Evolutionary conservation across 2,329 filamentous ascomycete species (phyloP).

Genomic region (Dryadomyces sulphureus): DNA sequence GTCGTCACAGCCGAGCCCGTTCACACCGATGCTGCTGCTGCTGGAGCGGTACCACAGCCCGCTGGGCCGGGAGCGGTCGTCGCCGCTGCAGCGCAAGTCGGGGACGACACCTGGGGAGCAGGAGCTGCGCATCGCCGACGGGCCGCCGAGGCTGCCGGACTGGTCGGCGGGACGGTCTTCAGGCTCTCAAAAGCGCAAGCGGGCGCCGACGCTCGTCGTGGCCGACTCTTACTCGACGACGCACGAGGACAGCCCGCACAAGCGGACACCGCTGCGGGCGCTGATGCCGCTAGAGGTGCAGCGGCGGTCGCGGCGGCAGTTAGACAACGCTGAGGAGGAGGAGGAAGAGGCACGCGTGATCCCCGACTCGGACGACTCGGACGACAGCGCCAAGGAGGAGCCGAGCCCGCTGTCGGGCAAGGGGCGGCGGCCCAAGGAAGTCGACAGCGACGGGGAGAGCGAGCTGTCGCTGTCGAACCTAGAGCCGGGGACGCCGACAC

Average conservation of each 20-base stretch:
- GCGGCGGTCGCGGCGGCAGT: neutral
- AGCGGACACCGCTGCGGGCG: neutral
- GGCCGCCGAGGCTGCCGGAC: neutral
- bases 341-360: slow-evolving; percentile 21
- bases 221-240: neutral
- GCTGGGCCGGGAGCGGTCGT: neutral
- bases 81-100: slow-evolving; percentile 2
- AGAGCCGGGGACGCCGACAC: slow-evolving; percentile 16
- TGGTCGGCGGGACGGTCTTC: neutral
- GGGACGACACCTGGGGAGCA: neutral
- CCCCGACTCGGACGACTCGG: slow-evolving; percentile 31
- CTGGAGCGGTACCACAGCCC: slow-evolving; percentile 22
- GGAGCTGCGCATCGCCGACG: neutral
- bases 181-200: neutral
- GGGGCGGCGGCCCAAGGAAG: neutral
- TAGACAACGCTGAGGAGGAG: neutral
- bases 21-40: slow-evolving; percentile 23
- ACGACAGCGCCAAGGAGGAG: slow-evolving; percentile 15
- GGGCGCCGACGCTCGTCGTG: neutral
- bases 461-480: slow-evolving; percentile 1
- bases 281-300: neutral
- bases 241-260: neutral
- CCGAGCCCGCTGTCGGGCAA: neutral
- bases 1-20: slow-evolving; percentile 28
- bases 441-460: neutral